Evolutionary conservation across 1,284 basidiomycete genomes (phyloP).

Genomic region (Phylloboletellus chloephorus): DNA sequence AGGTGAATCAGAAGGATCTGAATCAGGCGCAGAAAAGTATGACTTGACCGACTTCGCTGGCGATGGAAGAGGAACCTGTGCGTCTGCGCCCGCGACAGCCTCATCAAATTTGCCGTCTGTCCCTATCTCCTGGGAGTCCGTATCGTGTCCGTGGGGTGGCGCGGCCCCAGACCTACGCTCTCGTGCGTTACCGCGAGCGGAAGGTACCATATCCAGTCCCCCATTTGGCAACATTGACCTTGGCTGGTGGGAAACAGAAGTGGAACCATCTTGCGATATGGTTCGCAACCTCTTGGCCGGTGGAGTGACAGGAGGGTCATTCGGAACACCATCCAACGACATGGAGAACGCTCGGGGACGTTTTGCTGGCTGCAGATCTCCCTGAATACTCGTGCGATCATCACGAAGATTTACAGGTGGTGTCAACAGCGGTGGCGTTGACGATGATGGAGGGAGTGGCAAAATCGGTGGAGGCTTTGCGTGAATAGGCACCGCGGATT

Average conservation of each 20-base stretch:
- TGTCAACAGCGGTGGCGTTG: conserved; percentile 17
- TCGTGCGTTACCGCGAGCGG: conserved; percentile 2
- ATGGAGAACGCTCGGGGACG: conserved; percentile 14
- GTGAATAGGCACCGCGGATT: conserved; percentile 13
- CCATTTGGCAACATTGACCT: conserved; percentile 7
- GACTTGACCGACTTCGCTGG: conserved; percentile 35
- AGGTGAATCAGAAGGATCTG: conserved; percentile 33
- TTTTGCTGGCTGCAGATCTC: conserved; percentile 15
- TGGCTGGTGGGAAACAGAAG: conserved; percentile 1
- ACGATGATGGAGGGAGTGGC: conserved; percentile 17
- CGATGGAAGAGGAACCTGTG: conserved; percentile 18
- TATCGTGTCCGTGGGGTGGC: background rate
- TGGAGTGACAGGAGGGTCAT: conserved; percentile 9
- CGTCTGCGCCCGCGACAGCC: background rate
- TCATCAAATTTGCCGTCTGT: conserved; percentile 5
- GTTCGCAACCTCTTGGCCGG: conserved; percentile 20
- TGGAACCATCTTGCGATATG: conserved; percentile 3
- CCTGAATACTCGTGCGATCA: conserved; percentile 7
- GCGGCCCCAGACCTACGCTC: conserved; percentile 2
- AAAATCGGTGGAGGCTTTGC: conserved; percentile 28
- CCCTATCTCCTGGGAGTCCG: conserved; percentile 1
- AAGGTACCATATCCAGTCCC: conserved; percentile 1
- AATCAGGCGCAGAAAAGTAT: conserved; percentile 41
- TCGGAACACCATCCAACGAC: conserved; percentile 6
- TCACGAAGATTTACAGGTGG: conserved; percentile 12